Conservation (phyloP, 139 green algal species). For the Tetratostichococcus sp. region DNA sequence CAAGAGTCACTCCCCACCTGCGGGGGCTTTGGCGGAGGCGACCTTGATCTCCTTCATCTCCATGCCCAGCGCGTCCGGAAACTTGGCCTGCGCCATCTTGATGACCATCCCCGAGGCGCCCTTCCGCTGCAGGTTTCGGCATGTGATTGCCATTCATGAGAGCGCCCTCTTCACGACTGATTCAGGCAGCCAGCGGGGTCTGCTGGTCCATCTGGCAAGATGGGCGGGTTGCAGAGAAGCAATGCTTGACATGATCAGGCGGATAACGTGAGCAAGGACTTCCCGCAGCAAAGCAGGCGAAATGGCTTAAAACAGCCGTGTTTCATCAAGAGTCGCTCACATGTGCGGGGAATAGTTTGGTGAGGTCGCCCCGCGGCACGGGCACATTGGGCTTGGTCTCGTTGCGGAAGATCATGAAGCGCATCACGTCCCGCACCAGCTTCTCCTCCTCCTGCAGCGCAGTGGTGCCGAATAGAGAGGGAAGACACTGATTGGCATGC, state of each 20-base stretch:
- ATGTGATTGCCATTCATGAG: background rate
- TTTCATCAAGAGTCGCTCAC: too few relatives aligned
- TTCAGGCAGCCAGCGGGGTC: too few relatives aligned
- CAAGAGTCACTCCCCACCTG: too few relatives aligned
- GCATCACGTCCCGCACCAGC: conserved; percentile 21
- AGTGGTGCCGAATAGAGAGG: too few relatives aligned
- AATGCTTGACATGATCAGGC: too few relatives aligned
- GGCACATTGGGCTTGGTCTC: conserved; percentile 4
- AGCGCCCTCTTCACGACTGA: too few relatives aligned
- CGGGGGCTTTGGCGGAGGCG: background rate
- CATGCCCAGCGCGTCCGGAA: conserved; percentile 12
- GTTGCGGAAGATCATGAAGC: conserved; percentile 22
- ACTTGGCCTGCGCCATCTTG: conserved; percentile 4
- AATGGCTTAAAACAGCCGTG: too few relatives aligned
- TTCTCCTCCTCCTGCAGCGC: conserved; percentile 22
- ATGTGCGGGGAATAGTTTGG: conserved; percentile 9
- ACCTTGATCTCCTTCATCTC: conserved; percentile 23
- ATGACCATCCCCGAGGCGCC: background rate
- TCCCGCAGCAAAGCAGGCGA: too few relatives aligned
- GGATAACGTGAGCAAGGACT: too few relatives aligned
- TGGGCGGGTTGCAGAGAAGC: too few relatives aligned
- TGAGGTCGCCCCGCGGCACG: conserved; percentile 13
- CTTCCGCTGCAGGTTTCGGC: background rate
- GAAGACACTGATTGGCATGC: too few relatives aligned
- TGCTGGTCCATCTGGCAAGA: too few relatives aligned